Evolutionary conservation across 257 asterid species (phyloP).

Genomic region (Solanum infundibuliforme): DNA sequence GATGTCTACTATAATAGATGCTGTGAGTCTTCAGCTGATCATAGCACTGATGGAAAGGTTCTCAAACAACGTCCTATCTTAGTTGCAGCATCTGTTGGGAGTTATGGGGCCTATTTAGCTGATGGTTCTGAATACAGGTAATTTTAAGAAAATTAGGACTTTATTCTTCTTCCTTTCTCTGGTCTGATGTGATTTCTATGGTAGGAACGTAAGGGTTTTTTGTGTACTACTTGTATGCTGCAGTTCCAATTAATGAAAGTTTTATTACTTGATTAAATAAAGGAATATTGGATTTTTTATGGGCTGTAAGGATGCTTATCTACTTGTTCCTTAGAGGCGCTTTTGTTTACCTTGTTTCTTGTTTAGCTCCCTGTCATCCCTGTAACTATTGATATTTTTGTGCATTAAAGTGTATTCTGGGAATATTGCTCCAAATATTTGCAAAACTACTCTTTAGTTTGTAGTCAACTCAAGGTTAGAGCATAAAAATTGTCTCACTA

Average conservation of each 20-base stretch:
- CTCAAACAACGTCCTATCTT: conserved; percentile 56
- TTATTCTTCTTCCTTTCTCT: not conserved
- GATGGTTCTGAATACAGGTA: conserved; percentile 96
- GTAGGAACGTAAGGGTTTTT: not conserved
- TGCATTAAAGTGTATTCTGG: not conserved
- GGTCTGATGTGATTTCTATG: not conserved
- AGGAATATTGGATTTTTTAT: not conserved
- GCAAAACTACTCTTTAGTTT: not conserved
- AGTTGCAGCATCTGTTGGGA: conserved; percentile 94
- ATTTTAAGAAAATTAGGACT: conserved; percentile 1
- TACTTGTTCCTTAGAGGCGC: not conserved
- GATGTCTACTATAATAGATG: conserved; percentile 49
- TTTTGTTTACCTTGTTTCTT: not conserved
- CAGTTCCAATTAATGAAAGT: not conserved
- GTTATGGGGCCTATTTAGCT: conserved; percentile 88
- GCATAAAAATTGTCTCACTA: not conserved
- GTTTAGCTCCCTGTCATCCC: not conserved
- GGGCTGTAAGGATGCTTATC: not conserved
- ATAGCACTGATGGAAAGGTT: conserved; percentile 32
- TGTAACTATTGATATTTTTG: not conserved
- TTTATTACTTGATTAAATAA: not conserved
- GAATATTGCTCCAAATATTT: not conserved
- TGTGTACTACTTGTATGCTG: not conserved
- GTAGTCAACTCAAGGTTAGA: not conserved
- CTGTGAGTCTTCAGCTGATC: conserved; percentile 24